phyloP scores from a whole-genome alignment of 2,329 filamentous ascomycete genomes.

The Pseudopyricularia javanii region DNA sequence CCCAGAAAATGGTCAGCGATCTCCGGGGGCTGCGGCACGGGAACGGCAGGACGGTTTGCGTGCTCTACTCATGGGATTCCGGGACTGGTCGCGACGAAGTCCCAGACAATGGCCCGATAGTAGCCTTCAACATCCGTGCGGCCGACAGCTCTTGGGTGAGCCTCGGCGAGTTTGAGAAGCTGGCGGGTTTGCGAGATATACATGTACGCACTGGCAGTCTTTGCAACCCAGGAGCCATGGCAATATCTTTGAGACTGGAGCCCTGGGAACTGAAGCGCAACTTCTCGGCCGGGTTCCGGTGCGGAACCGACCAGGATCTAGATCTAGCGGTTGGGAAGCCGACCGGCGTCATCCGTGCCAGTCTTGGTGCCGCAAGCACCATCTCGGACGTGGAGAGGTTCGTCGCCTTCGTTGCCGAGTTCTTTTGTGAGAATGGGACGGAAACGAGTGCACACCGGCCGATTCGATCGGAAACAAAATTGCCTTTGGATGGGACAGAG shows the following conservation, averaged over 20 bases:
- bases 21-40: conserved; percentile 52
- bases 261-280: conserved; percentile 76
- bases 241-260: conserved; percentile 57
- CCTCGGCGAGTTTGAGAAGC: conserved; percentile 75
- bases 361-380: conserved; percentile 84
- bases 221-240: conserved; percentile 84
- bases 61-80: conserved; percentile 43
- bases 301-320: conserved; percentile 72
- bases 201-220: conserved; percentile 80
- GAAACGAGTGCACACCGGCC: neutral
- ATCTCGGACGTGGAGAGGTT: conserved; percentile 61
- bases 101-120: conserved; percentile 52
- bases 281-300: conserved; percentile 74
- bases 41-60: conserved; percentile 53
- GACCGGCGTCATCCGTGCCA: conserved; percentile 75
- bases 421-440: conserved; percentile 31
- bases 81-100: conserved; percentile 7
- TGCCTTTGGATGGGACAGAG: neutral
- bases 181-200: conserved; percentile 66
- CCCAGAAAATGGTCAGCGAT: conserved; percentile 41
- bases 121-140: conserved; percentile 74
- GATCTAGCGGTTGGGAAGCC: conserved; percentile 72
- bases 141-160: conserved; percentile 62
- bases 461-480: neutral
- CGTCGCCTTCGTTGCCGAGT: conserved; percentile 58